Conservation (phyloP, 148 eudicot genomes). For the Simmondsia chinensis region DNA sequence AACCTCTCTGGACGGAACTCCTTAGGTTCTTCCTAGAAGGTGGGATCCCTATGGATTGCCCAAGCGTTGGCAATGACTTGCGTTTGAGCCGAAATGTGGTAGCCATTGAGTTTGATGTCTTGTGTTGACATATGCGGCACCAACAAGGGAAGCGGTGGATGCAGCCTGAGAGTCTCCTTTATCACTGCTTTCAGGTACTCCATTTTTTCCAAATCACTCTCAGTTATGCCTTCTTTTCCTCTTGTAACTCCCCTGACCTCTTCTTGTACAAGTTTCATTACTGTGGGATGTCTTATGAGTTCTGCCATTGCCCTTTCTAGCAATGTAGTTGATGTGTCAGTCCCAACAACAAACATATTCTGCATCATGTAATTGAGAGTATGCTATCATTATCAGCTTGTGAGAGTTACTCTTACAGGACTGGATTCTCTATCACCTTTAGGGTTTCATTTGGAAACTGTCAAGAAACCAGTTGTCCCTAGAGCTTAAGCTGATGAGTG, state of each 20-base stretch:
- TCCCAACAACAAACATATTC: constrained; percentile 9
- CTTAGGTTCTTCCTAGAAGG: constrained; percentile 5
- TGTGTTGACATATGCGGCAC: neutral
- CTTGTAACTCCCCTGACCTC: constrained; percentile 1
- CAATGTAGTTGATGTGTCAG: neutral
- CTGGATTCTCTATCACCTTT: too few species aligned
- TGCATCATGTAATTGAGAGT: too few species aligned
- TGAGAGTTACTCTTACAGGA: too few species aligned
- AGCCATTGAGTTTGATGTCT: neutral
- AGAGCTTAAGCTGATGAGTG: too few species aligned
- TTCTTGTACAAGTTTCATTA: constrained; percentile 4
- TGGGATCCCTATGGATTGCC: constrained; percentile 6
- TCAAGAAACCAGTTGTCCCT: too few species aligned
- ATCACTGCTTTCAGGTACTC: constrained; percentile 11
- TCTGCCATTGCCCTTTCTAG: constrained; percentile 9
- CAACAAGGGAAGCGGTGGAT: neutral
- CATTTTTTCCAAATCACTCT: constrained; percentile 5
- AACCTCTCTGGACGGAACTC: constrained; percentile 9
- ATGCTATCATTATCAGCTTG: too few species aligned
- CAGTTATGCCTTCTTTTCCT: neutral
- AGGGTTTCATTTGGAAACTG: too few species aligned
- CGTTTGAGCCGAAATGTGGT: constrained; percentile 2
- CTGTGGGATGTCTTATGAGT: constrained; percentile 4
- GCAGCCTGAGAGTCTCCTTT: constrained; percentile 5
- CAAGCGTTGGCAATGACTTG: constrained; percentile 1